These are phyloP conservation scores for Jackrogersella minutella DNA, from an alignment of 495 filamentous ascomycete species.

Conservation along the genomic window DNA sequence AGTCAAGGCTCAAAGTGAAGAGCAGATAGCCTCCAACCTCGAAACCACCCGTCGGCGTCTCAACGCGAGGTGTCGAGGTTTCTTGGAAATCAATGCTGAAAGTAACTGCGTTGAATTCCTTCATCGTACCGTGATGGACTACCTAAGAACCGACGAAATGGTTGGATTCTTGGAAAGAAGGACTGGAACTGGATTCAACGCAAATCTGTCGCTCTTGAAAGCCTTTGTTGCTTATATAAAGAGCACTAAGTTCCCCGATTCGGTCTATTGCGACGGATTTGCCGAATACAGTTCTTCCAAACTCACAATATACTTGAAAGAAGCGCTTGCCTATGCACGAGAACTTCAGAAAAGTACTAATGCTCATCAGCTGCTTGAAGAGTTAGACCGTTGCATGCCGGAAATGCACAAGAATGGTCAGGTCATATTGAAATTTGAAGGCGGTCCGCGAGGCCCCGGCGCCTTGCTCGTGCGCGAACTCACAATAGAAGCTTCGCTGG, in stretches of 20 bases:
- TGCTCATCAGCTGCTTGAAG: too few relatives aligned
- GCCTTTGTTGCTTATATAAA: conserved; percentile 2
- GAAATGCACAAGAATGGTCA: not conserved
- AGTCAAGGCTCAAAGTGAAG: not conserved
- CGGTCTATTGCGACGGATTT: too few relatives aligned
- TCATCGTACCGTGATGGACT: conserved; percentile 37
- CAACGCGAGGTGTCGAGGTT: conserved; percentile 20
- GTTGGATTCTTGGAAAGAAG: not conserved
- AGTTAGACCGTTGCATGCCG: not conserved
- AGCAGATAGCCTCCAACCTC: not conserved
- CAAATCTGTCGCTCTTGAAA: not conserved
- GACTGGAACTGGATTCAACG: not conserved
- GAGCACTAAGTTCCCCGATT: not conserved
- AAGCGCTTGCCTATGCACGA: too few relatives aligned
- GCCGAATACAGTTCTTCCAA: too few relatives aligned
- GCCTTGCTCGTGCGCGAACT: too few relatives aligned
- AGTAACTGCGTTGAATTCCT: conserved; percentile 22
- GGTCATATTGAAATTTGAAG: not conserved
- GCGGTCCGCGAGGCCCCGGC: too few relatives aligned
- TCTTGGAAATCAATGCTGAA: conserved; percentile 9
- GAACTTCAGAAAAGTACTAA: too few relatives aligned
- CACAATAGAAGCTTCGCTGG: not conserved
- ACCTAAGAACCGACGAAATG: conserved; percentile 15
- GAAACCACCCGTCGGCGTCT: conserved; percentile 10
- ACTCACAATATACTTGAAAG: too few relatives aligned